Evolutionary conservation across 164 flowering plant genomes (phyloP).

Genomic region (grape (Vitis vinifera)): DNA sequence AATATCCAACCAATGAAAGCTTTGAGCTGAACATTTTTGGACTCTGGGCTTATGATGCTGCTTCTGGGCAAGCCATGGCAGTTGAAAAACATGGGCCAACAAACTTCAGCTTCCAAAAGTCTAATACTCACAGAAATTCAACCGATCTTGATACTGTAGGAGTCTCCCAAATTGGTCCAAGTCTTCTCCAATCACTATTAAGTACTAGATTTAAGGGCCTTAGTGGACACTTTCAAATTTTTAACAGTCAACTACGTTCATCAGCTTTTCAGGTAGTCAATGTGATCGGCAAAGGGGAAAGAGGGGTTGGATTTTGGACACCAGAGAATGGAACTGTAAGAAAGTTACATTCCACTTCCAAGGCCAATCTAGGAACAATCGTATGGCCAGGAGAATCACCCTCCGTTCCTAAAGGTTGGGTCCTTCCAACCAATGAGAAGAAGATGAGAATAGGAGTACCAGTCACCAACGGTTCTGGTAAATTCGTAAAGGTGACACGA

Average conservation of each 20-base stretch:
- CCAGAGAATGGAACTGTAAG: constrained; percentile 8
- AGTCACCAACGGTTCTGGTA: constrained; percentile 17
- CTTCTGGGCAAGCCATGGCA: too few species aligned
- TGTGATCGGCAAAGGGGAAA: constrained; percentile 24
- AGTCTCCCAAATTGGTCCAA: too few species aligned
- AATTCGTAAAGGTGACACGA: constrained; percentile 25
- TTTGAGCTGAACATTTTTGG: too few species aligned
- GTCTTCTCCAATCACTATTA: too few species aligned
- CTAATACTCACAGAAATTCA: too few species aligned
- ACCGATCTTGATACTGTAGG: too few species aligned
- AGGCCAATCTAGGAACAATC: background rate
- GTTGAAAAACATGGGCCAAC: too few species aligned
- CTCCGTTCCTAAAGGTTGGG: constrained; percentile 29
- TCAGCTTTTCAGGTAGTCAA: constrained; percentile 35
- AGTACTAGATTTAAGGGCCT: too few species aligned
- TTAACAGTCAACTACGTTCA: constrained; percentile 24
- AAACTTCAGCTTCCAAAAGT: too few species aligned
- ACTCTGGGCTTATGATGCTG: too few species aligned
- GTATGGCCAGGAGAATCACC: constrained; percentile 44
- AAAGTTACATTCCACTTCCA: background rate
- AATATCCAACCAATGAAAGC: too few species aligned
- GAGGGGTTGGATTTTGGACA: constrained; percentile 44
- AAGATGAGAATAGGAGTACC: constrained; percentile 44
- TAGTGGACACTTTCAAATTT: constrained; percentile 18
- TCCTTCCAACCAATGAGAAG: constrained; percentile 17